Base-by-base conservation (phyloP, 2,329 filamentous ascomycete genomes). In the Pseudocercospora musae region DNA sequence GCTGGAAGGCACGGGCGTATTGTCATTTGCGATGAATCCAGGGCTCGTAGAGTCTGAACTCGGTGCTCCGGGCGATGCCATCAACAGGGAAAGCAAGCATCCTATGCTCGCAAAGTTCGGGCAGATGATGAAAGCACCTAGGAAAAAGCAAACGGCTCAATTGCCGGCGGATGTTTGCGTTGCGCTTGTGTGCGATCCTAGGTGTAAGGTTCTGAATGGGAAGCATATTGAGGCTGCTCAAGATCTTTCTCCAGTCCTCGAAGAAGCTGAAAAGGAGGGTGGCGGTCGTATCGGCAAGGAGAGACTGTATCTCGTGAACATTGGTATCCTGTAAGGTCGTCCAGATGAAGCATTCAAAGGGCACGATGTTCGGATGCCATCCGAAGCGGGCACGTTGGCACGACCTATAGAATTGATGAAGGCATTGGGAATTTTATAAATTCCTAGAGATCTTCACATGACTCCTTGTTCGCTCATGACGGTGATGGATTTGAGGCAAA, bases 1-100 rank as follows among this genome's bases (percentile, higher is more conserved):
- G 57, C 63, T 70, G 5, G 48, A 65, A 20, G 65, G 60, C n/a
- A 64, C 64, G 2, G 67, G 66, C 10, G 52, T 69, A 3, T 13
- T 60, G 2, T 66, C 66, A 1, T 69, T 66, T 46, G 63, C 67
- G n/a, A 57, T 68, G 10, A 60, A 69, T 18, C 68, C 68, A 1
- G 68, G 68, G 4, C 31, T 63, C 8, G 63, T 69, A 9, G 31
- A 56, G 23, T 67, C 68, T 0, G 65, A 68, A 56, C 31, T 70
- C 3, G 69, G 62, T 11, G 63, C 59, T 11, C 21, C 48, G 7
- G 48, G 23, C 48, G 61, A 63, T 46, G 66, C 62, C 2, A 46
- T 69, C 50, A 71, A 68, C 37, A 62, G 37, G 18, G 56, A 20
- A 29, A 52, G 48, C 23, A 13, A 52, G 5, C 48, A 52, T 10